Conservation (phyloP, 73 alveolate genomes). For the Symbiodinium pilosum region DNA sequence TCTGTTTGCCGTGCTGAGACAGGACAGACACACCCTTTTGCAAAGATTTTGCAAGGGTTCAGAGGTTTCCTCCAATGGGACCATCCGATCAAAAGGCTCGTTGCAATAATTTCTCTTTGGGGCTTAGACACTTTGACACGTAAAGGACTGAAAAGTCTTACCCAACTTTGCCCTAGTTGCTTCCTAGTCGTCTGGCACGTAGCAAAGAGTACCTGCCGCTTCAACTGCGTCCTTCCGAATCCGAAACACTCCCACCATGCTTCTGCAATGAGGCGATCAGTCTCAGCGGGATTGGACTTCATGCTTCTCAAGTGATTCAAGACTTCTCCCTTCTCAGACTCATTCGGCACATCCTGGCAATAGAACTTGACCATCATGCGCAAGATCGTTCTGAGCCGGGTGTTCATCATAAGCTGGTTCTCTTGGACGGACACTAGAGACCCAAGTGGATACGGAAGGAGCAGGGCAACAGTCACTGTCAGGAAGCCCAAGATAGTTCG, state of each 20-base stretch:
- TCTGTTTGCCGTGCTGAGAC: too few species aligned
- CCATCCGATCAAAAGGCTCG: too few species aligned
- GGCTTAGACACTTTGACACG: too few species aligned
- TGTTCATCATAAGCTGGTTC: conserved; percentile 73
- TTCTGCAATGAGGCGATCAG: conserved; percentile 45
- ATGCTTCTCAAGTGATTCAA: conserved; percentile 15
- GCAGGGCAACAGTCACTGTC: conserved; percentile 47
- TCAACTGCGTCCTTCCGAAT: conserved; percentile 67
- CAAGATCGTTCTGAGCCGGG: conserved; percentile 9
- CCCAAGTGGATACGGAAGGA: conserved; percentile 82
- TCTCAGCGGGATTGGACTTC: conserved; percentile 39
- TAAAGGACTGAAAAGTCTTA: too few species aligned
- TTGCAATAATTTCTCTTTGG: too few species aligned
- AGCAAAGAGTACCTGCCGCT: conserved; percentile 28
- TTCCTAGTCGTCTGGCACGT: background rate
- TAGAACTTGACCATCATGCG: conserved; percentile 71
- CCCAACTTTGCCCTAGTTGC: too few species aligned
- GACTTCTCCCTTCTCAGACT: conserved; percentile 49
- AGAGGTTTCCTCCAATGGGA: too few species aligned
- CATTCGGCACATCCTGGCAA: conserved; percentile 23
- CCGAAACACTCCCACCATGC: conserved; percentile 94
- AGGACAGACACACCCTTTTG: too few species aligned
- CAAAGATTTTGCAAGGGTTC: too few species aligned
- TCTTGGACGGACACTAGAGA: conserved; percentile 74
- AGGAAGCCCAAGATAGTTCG: conserved; percentile 34